Evolutionary conservation across 768 basidiomycete species (phyloP), one percentile per base, ranked within the genome.

Genomic region (Candolleomyces efflorescens): DNA sequence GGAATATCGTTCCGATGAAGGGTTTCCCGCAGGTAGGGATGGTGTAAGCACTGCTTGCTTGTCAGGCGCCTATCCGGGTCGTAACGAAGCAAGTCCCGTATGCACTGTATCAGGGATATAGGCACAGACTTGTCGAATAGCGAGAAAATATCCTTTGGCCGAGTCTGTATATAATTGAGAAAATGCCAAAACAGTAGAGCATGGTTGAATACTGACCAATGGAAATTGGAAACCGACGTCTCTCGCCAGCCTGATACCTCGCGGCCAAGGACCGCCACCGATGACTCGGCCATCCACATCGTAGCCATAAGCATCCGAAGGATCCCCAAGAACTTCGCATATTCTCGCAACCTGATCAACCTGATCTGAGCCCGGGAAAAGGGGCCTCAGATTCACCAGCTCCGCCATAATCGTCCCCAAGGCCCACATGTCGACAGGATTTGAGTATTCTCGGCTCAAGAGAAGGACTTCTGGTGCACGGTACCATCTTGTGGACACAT

Each of bases 371-470:
- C 97, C 97, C 26, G 97, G 97, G 70, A 99, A 99, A 44, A 99
- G 75, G 5, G 97, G 96, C 60, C 91, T 88, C 58, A 99, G 82
- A 69, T 96, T 98, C 73, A 97, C 82, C 56, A 98, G 78, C 71
- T 99, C 97, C 7, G 95, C 93, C 84, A 99, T 89, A 72, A 99
- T 99, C 6, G 97, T 96, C 15, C 97, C 97, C 54, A 99, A 77
- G 3, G 97, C 97, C 97, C 97, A 99, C 91, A 98, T 94, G 67
- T 99, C 97, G 23, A 99, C 96, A 3, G 97, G 94, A 66, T 90
- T 91, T 10, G 93, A 95, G 68, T 99, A 99, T 70, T 98, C 90
- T 56, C 86, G 83, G 65, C 92, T 93, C 59, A 92, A 80, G 41
- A 99, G 81, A 27, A 99, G 79, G 17, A 99, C 94, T 71, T 99